Percentiles rank a stretch among this genome's conserved stretches.
Conservation (phyloP, 306 rosid genomes). For the Inga oerstediana region DNA sequence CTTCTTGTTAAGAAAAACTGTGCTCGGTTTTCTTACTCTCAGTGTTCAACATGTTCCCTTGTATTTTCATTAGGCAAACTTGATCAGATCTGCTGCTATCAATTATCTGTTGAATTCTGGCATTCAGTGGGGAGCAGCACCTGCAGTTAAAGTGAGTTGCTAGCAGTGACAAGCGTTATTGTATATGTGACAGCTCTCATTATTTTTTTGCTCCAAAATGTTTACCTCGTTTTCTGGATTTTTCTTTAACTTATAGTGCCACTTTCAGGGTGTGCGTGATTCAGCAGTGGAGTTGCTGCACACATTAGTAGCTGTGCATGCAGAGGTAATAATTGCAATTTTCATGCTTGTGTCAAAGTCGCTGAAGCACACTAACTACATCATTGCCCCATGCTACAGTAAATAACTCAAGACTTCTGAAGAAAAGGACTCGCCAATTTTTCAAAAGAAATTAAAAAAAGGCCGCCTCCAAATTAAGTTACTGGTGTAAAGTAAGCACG, state of each 20-base stretch:
- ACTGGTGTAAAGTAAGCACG: neutral
- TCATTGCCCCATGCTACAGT: conserved; percentile 12
- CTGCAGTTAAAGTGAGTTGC: conserved; percentile 85
- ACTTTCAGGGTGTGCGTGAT: conserved; percentile 85
- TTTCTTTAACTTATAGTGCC: conserved; percentile 27
- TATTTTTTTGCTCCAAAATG: conserved; percentile 18
- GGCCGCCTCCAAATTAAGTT: conserved; percentile 3
- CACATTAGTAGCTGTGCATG: conserved; percentile 94
- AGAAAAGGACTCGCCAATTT: conserved; percentile 31
- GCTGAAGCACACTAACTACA: neutral
- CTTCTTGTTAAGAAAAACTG: conserved; percentile 28
- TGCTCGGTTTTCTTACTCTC: conserved; percentile 18
- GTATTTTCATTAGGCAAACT: conserved; percentile 71
- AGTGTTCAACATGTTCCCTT: conserved; percentile 28
- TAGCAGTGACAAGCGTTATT: conserved; percentile 31
- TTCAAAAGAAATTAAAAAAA: neutral
- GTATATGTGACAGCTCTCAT: conserved; percentile 5
- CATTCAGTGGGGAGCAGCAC: conserved; percentile 96
- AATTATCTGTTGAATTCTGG: conserved; percentile 92
- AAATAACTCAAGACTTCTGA: conserved; percentile 7
- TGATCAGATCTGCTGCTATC: conserved; percentile 84
- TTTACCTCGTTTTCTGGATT: neutral
- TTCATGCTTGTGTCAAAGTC: conserved; percentile 21
- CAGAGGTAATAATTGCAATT: conserved; percentile 73
- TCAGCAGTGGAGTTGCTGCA: conserved; percentile 96